Conservation (phyloP, 2,329 filamentous ascomycete genomes). For the Hymenoscyphus fructigenus region DNA sequence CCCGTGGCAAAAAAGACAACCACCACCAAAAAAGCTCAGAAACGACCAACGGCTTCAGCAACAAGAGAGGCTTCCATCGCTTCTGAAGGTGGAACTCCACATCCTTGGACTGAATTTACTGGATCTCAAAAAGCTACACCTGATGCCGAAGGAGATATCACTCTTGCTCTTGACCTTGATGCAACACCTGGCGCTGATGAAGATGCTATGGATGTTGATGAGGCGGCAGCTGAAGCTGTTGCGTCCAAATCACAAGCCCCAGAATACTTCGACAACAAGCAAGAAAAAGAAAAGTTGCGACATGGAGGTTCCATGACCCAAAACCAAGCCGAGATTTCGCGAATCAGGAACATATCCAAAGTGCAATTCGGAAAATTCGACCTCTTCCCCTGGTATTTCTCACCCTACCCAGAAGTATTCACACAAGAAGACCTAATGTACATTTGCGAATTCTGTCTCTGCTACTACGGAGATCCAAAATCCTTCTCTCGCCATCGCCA, state of each 20-base stretch:
- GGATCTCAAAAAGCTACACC: slow-evolving; percentile 33
- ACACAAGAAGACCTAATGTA: slow-evolving; percentile 87
- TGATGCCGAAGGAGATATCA: slow-evolving; percentile 31
- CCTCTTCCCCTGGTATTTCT: slow-evolving; percentile 98
- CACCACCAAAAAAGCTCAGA: slow-evolving; percentile 42
- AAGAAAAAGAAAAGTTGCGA: slow-evolving; percentile 94
- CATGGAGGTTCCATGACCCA: slow-evolving; percentile 98
- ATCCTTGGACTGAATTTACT: slow-evolving; percentile 34
- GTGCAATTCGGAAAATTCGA: slow-evolving; percentile 92
- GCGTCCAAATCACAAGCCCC: slow-evolving; percentile 37
- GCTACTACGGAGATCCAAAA: slow-evolving; percentile 81
- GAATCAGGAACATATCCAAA: slow-evolving; percentile 90
- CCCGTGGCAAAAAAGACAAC: slow-evolving; percentile 42
- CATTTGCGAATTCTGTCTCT: slow-evolving; percentile 96
- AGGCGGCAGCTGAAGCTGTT: slow-evolving; percentile 41
- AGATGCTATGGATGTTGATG: slow-evolving; percentile 54
- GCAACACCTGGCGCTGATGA: slow-evolving; percentile 34
- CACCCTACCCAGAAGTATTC: slow-evolving; percentile 88
- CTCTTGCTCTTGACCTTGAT: slow-evolving; percentile 31
- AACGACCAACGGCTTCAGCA: slow-evolving; percentile 31
- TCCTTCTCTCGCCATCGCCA: slow-evolving; percentile 81
- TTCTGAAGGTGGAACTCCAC: slow-evolving; percentile 32
- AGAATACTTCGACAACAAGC: slow-evolving; percentile 68
- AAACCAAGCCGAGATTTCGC: slow-evolving; percentile 93
- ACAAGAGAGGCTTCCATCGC: slow-evolving; percentile 36